Conservation (phyloP, 2,329 filamentous ascomycete species). For the Nigrospora osmanthi region DNA sequence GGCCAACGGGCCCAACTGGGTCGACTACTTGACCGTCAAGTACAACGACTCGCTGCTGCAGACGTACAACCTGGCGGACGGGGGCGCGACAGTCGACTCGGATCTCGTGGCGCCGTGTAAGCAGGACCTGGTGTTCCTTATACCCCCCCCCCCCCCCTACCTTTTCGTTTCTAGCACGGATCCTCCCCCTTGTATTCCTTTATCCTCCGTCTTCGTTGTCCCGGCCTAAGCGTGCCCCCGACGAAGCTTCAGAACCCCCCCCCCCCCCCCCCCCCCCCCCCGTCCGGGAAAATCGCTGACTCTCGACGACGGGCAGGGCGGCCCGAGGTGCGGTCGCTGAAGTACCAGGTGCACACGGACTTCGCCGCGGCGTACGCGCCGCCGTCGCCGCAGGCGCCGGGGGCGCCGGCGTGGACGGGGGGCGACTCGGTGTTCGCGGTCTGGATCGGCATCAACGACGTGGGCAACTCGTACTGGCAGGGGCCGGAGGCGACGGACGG, state of each 20-base stretch:
- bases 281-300: too few species aligned
- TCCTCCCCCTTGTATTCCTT: too few species aligned
- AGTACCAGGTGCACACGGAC: constrained; percentile 38
- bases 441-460: constrained; percentile 50
- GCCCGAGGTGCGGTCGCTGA: constrained; percentile 34
- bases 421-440: constrained; percentile 33
- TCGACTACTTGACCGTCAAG: constrained; percentile 37
- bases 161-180: too few species aligned
- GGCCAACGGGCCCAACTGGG: constrained; percentile 42
- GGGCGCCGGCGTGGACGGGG: constrained; percentile 23
- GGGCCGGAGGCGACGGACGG: constrained; percentile 17
- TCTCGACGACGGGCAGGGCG: too few species aligned
- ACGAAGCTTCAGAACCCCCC: too few species aligned
- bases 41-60: constrained; percentile 37
- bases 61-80: constrained; percentile 46
- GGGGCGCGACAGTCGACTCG: constrained; percentile 45
- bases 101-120: constrained; percentile 41
- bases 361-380: constrained; percentile 30
- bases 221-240: too few species aligned
- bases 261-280: too few species aligned
- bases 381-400: constrained; percentile 25
- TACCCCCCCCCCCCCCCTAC: too few species aligned
- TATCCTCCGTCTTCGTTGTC: too few species aligned
- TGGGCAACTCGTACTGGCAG: constrained; percentile 38
- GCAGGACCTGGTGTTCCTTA: constrained; percentile 13